Base-by-base conservation (phyloP, 768 basidiomycete genomes). In the Trichaptum fuscoviolaceum region DNA sequence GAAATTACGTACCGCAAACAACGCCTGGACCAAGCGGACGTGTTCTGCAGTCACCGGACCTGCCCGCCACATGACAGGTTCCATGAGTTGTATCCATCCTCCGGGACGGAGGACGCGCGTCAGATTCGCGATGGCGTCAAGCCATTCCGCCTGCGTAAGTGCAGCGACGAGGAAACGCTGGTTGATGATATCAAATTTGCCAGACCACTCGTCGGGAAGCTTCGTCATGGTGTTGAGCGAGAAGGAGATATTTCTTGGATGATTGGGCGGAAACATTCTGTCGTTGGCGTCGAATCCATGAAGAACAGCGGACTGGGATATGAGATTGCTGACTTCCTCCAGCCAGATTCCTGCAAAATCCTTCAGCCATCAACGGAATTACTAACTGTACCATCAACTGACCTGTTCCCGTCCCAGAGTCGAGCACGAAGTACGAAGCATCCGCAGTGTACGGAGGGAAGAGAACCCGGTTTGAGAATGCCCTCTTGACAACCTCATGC, bases 151-250 rank as follows among this genome's bases (percentile, higher is more conserved):
- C 7, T 63, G 65, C 0, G 71, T 71, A 30, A 79, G 73, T 0
- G 72, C 77, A 5, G 64, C 69, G 9, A 76, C 68, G 1, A 78
- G 69, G 24, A 79, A 70, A 0, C 77, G 73, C 35, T 79, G 78
- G 25, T 77, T 70, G 20, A 78, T 69, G 58, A 79, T 70, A 1
- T 65, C 18, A 65, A 79, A 79, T 18, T 70, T 73, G n/a, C 68
- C 71, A 1, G 70, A 59, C 77, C 78, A 77, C 34, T 71, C 72
- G 0, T 58, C 36, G 0, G 78, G 77, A 17, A 78, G 73, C 23
- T 65, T 30, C 6, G 71, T 73, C 20, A 71, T 67, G 52, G 74
- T 72, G 26, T 71, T 65, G 42, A 68, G 57, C 23, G 60, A 60
- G 59, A 70, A 71, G 10, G 57, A n/a, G 10, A 68, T 63, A 63